Conservation (phyloP, 2,329 filamentous ascomycete species). For the Tricladium varicosporioides region DNA sequence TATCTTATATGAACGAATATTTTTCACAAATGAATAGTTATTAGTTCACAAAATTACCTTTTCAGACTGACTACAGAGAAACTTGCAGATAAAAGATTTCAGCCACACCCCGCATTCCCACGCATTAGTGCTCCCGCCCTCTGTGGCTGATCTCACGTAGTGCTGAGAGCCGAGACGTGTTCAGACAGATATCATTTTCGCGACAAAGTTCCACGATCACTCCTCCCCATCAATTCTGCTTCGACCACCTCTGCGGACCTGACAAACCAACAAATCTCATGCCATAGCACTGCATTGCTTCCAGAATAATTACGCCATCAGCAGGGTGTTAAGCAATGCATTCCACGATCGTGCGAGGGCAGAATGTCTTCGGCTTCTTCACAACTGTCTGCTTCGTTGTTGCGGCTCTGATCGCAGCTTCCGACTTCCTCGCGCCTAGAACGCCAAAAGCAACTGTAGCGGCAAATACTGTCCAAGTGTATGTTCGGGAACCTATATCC, state of each 20-base stretch:
- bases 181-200: conserved; percentile 1
- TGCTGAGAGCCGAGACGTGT: conserved; percentile 10
- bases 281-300: background rate
- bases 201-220: background rate
- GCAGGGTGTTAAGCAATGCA: conserved; percentile 59
- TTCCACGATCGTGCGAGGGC: conserved; percentile 77
- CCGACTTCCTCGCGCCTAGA: conserved; percentile 70
- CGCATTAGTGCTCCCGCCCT: background rate
- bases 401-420: conserved; percentile 75
- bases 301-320: background rate
- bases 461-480: conserved; percentile 83
- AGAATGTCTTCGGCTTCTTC: conserved; percentile 97
- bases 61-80: background rate
- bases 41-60: background rate
- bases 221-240: background rate
- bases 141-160: background rate
- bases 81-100: background rate
- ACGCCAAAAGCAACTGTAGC: conserved; percentile 63
- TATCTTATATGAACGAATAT: background rate
- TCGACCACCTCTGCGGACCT: background rate
- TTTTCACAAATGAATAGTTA: background rate
- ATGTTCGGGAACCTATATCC: conserved; percentile 35
- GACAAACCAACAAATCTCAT: background rate
- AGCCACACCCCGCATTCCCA: background rate
- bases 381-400: conserved; percentile 87